Evolutionary conservation across 305 asterid species (phyloP), one percentile per base, ranked within the genome.

Genomic region (Salvia sclarea): DNA sequence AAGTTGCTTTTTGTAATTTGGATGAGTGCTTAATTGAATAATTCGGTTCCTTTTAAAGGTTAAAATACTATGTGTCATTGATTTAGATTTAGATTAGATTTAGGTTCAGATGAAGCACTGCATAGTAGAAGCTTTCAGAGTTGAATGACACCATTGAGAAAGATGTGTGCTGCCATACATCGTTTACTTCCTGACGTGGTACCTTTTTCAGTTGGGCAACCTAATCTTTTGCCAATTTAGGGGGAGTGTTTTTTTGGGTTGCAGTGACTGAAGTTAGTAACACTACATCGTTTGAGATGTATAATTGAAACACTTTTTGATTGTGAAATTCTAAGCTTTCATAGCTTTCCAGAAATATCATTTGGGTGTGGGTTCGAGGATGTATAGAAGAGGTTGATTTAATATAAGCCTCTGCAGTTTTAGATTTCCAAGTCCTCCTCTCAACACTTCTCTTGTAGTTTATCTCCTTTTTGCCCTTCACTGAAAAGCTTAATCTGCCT

Each of bases 351-450:
- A 44, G 7, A 18, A 5, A 21, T 17, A 8, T 47, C 13, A 37
- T 37, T 37, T 37, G 43, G 43, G 13, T 37, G 9, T 57, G 22
- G 20, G 30, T 24, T 49, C 22, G 59, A 60, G 68, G 68, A 57
- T 16, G 10, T 30, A 14, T 59, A 5, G 37, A 40, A 48, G 67
- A 60, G 61, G 13, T 45, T 44, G 49, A 65, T 31, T 8, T 28
- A 55, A 1, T 4, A 25, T 25, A 14, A 14, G 33, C 48, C n/a
- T 31, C 7, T 43, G 54, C 8, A 21, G 25, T 1, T 28, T 22
- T 59, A 48, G 48, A 61, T 22, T 13, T 40, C 41, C 66, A 61
- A 8, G 49, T 20, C 22, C n/a, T 38, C 53, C 18, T 2, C 28
- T 41, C 18, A 4, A n/a, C 1, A 18, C 2, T 61, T 61, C n/a